Evolutionary conservation across 2,329 filamentous ascomycete genomes (phyloP), one percentile per base, ranked within the genome.

Genomic region (Verticillium isaacii): DNA sequence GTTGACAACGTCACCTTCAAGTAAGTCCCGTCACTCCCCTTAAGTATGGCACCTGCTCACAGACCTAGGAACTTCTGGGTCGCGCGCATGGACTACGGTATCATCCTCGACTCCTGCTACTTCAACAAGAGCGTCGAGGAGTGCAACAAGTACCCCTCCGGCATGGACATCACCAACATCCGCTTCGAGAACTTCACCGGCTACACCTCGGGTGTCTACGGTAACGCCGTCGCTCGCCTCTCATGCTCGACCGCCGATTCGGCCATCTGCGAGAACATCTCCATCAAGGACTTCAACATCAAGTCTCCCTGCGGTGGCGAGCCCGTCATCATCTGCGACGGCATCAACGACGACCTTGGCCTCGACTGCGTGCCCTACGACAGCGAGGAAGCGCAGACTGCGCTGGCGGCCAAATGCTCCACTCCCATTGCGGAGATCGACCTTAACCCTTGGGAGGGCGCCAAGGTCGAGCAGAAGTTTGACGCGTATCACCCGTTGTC

Each of bases 31-130:
- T 5, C 36, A 14, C 4, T 25, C 11, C 29, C 19, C 5, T 7
- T 17, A 15, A 36, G 5, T 7, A 25, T 19, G n/a, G 5, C 45
- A 19, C 3, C 11, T 3, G 15, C 62, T 63, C 19, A 62, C 25
- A 32, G 1, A 0, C 0, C 0, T 32, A 84, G 70, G 45, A 84
- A 87, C 71, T 82, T 88, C 66, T 82, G 80, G 71, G 78, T 85
- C 50, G 83, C 82, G 23, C 84, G 85, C 64, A 85, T 83, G 23
- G 85, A 87, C 65, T 79, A 80, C 63, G 79, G 83, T 0, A 77
- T 86, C 25, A 83, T 85, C 39, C 73, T 88, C 8, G 85, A 88
- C 67, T 84, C 85, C 32, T 88, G 85, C 72, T 88, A 88, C 72
- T 87, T 87, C 71, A 65, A 65, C 60, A 76, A 75, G 62, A 71